Evolutionary conservation across 2,329 filamentous ascomycete genomes (phyloP).

Genomic region (Phyllachora maydis): DNA sequence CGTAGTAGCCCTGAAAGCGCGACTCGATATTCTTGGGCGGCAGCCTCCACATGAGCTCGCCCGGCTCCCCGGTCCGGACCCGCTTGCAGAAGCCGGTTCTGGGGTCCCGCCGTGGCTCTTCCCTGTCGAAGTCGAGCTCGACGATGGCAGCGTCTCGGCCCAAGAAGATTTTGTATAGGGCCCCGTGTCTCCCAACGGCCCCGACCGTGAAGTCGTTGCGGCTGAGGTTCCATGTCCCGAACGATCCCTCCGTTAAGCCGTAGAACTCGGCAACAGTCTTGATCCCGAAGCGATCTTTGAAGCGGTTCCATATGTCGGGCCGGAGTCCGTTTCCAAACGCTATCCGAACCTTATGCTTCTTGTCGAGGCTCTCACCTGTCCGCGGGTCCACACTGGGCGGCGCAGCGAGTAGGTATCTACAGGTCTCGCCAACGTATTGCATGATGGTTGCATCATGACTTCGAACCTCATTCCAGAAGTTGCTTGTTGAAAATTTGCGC

Average conservation of each 20-base stretch:
- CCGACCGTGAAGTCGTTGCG: conserved; percentile 55
- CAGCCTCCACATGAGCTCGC: conserved; percentile 53
- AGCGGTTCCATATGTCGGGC: conserved; percentile 67
- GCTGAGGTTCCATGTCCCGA: conserved; percentile 61
- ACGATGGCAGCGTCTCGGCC: conserved; percentile 34
- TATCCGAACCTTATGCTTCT: conserved; percentile 45
- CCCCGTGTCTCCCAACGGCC: conserved; percentile 56
- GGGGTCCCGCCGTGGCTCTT: conserved; percentile 45
- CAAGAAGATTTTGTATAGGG: conserved; percentile 33
- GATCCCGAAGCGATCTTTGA: conserved; percentile 65
- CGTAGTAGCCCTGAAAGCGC: conserved; percentile 67
- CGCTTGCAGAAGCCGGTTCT: conserved; percentile 46
- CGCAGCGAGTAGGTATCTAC: conserved; percentile 57
- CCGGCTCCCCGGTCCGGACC: conserved; percentile 38
- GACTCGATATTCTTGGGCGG: conserved; percentile 39
- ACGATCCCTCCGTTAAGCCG: conserved; percentile 63
- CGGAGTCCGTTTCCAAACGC: conserved; percentile 73
- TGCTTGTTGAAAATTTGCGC: conserved; percentile 54
- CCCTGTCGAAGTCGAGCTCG: conserved; percentile 49
- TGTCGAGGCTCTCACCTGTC: conserved; percentile 50
- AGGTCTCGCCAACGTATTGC: conserved; percentile 77
- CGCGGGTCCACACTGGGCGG: conserved; percentile 38
- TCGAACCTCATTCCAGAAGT: conserved; percentile 62
- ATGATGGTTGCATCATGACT: conserved; percentile 50
- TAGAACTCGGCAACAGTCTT: conserved; percentile 63